Conservation (phyloP, 306 rosid species). For the Lithocarpus polystachyus region DNA sequence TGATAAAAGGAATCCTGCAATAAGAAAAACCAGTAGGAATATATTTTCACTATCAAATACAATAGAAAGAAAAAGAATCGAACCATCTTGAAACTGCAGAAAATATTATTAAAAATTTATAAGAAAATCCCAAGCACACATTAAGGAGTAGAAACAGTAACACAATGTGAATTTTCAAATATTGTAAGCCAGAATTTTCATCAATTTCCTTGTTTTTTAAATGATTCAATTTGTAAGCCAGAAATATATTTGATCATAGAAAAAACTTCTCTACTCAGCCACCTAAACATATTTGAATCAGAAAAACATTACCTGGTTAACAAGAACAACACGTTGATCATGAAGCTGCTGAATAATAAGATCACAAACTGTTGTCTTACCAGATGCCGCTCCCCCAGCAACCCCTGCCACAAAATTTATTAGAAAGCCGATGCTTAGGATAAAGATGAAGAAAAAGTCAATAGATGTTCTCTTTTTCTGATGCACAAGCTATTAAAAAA, state of each 20-base stretch:
- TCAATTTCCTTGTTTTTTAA: not conserved
- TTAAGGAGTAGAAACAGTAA: not conserved
- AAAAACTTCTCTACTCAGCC: conserved; percentile 1
- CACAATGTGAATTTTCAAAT: not conserved
- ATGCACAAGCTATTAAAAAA: not conserved
- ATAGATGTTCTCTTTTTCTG: not conserved
- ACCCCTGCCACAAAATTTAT: conserved; percentile 59
- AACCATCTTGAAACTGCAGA: conserved; percentile 6
- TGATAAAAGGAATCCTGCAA: conserved; percentile 94
- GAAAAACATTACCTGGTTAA: conserved; percentile 69
- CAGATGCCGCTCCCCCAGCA: conserved; percentile 97
- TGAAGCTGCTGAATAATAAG: conserved; percentile 99
- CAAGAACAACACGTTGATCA: conserved; percentile 95
- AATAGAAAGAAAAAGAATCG: not conserved
- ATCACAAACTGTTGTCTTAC: conserved; percentile 95
- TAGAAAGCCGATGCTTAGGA: not conserved
- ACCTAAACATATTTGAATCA: not conserved
- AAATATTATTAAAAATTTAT: not conserved
- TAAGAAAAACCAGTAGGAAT: conserved; percentile 18
- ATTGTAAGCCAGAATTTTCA: not conserved
- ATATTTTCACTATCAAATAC: not conserved
- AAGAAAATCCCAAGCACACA: not conserved
- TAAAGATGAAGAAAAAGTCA: not conserved
- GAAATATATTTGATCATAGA: not conserved
- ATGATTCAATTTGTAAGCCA: not conserved